Evolutionary conservation across 176 grass and related monocot species (phyloP).

Genomic region (Alopecurus myosuroides): DNA sequence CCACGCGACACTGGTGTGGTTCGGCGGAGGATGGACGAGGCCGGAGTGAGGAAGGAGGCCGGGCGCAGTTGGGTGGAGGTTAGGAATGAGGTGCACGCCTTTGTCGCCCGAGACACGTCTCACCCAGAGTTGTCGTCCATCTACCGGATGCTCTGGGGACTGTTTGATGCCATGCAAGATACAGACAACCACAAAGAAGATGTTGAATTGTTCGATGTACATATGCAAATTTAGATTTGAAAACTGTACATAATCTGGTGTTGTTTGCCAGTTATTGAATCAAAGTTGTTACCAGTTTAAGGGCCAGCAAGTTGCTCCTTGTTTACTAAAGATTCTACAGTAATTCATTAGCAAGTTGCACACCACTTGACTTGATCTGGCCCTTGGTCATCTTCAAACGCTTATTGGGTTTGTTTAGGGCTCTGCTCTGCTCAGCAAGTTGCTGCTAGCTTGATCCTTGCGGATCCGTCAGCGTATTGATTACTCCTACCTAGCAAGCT

Average conservation of each 20-base stretch:
- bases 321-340: too few relatives aligned
- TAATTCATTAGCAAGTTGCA: too few relatives aligned
- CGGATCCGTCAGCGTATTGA: too few relatives aligned
- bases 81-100: slow-evolving; percentile 47
- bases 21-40: slow-evolving; percentile 31
- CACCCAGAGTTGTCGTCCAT: slow-evolving; percentile 41
- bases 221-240: slow-evolving; percentile 3
- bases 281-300: too few relatives aligned
- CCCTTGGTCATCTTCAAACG: too few relatives aligned
- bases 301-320: too few relatives aligned
- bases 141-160: slow-evolving; percentile 51
- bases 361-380: too few relatives aligned
- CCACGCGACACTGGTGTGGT: slow-evolving; percentile 38
- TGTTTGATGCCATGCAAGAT: slow-evolving; percentile 40
- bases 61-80: slow-evolving; percentile 61
- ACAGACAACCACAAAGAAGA: not conserved
- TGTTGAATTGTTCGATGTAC: slow-evolving; percentile 3
- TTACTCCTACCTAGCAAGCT: too few relatives aligned
- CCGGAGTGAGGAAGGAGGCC: slow-evolving; percentile 27
- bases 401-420: too few relatives aligned
- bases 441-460: too few relatives aligned
- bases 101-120: slow-evolving; percentile 29
- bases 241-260: not conserved
- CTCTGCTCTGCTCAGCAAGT: too few relatives aligned
- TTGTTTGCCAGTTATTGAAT: too few relatives aligned